phyloP scores from a whole-genome alignment of 1,139 yeast species.

The Hyphopichia khmerensis region DNA sequence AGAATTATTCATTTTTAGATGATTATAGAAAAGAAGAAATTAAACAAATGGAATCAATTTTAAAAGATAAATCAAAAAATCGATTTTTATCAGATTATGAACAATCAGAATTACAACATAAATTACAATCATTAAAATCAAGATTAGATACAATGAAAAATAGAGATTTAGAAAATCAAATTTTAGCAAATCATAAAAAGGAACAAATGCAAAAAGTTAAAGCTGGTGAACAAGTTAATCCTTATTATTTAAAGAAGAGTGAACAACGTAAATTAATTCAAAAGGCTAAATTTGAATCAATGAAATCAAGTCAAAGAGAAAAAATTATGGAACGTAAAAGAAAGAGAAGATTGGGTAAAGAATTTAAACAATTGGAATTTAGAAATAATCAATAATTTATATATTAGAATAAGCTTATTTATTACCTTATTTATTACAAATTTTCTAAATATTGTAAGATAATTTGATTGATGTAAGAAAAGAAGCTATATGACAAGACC shows the following conservation, averaged over 20 bases:
- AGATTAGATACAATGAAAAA: conserved; percentile 75
- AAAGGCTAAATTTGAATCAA: conserved; percentile 80
- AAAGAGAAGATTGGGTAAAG: conserved; percentile 90
- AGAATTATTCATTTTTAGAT: conserved; percentile 81
- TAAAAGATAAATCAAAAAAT: conserved; percentile 55
- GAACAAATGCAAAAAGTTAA: conserved; percentile 46
- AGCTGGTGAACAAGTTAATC: conserved; percentile 47
- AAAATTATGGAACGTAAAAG: conserved; percentile 91
- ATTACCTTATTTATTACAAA: too few relatives aligned
- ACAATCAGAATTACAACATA: conserved; percentile 50
- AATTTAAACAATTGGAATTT: conserved; percentile 77
- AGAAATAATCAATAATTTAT: conserved; percentile 8
- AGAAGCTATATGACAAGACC: conserved; percentile 7
- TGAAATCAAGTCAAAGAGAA: conserved; percentile 82
- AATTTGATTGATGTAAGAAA: too few relatives aligned
- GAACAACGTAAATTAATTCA: conserved; percentile 85
- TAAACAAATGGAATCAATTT: conserved; percentile 52
- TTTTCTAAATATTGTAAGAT: too few relatives aligned
- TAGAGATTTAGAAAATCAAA: conserved; percentile 70
- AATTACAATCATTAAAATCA: conserved; percentile 64
- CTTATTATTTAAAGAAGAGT: conserved; percentile 69
- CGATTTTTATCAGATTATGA: conserved; percentile 47
- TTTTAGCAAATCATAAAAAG: conserved; percentile 53
- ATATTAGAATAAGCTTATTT: neutral
- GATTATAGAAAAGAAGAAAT: conserved; percentile 79